phyloP scores from a whole-genome alignment of 805 yeast genomes.

The Grigorovia jiainica region DNA sequence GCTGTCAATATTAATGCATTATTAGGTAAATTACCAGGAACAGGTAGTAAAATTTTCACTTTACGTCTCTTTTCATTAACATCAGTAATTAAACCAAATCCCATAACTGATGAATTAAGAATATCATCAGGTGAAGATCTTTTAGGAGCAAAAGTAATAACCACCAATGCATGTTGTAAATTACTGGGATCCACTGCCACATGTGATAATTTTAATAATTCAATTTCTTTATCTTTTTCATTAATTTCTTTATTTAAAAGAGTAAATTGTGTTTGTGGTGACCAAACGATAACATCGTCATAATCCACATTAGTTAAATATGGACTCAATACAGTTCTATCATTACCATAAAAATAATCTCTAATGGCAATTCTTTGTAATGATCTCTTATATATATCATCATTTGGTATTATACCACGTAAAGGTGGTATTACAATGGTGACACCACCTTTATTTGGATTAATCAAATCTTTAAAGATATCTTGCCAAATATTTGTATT shows the following conservation, averaged over 20 bases:
- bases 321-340: constrained; percentile 63
- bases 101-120: constrained; percentile 52
- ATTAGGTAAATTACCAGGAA: constrained; percentile 77
- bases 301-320: constrained; percentile 69
- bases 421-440: constrained; percentile 55
- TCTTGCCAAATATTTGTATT: constrained; percentile 3
- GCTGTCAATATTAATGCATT: constrained; percentile 66
- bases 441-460: neutral
- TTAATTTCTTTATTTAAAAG: constrained; percentile 18
- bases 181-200: constrained; percentile 42
- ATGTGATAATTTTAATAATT: constrained; percentile 17
- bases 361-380: constrained; percentile 67
- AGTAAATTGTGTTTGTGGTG: constrained; percentile 33
- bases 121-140: constrained; percentile 41
- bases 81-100: constrained; percentile 61
- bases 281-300: constrained; percentile 51
- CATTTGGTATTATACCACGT: constrained; percentile 70
- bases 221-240: neutral
- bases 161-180: constrained; percentile 69
- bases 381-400: constrained; percentile 58
- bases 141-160: constrained; percentile 44
- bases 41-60: constrained; percentile 69
- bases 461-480: neutral
- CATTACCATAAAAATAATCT: constrained; percentile 83
- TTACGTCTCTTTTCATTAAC: constrained; percentile 68